A percentile compares a stretch with the other conserved stretches of the same genome.
Conservation (phyloP, 1,139 yeast species). For the Lodderomyces pseudojiufengensis region DNA sequence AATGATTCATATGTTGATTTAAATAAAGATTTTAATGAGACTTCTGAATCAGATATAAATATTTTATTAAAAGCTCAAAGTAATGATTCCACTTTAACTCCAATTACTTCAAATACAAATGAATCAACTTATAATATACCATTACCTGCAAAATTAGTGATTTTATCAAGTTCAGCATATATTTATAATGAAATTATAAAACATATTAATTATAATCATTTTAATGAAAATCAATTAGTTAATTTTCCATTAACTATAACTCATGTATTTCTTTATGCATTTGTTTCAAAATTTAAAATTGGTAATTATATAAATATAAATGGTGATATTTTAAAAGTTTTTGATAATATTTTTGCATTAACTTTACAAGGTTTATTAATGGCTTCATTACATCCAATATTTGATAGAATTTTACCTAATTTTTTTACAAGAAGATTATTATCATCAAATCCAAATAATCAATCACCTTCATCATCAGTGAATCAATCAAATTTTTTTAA, state of each 20-base stretch:
- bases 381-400: slow-evolving; percentile 59
- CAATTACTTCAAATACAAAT: not conserved
- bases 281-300: slow-evolving; percentile 27
- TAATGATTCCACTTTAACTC: not conserved
- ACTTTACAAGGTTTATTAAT: slow-evolving; percentile 55
- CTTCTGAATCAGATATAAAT: slow-evolving; percentile 10
- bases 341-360: slow-evolving; percentile 29
- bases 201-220: slow-evolving; percentile 50
- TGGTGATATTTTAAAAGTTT: slow-evolving; percentile 6
- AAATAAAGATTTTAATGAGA: slow-evolving; percentile 24
- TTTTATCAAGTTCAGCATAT: slow-evolving; percentile 45
- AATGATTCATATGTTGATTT: slow-evolving; percentile 33
- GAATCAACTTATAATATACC: slow-evolving; percentile 10
- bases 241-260: slow-evolving; percentile 35
- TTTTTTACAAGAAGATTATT: slow-evolving; percentile 25
- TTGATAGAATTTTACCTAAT: slow-evolving; percentile 50
- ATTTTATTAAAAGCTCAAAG: not conserved
- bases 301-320: slow-evolving; percentile 8
- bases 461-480: slow-evolving; percentile 12
- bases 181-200: slow-evolving; percentile 49
- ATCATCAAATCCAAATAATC: slow-evolving; percentile 27
- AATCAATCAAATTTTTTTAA: slow-evolving; percentile 27
- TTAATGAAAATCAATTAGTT: slow-evolving; percentile 28
- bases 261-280: slow-evolving; percentile 29
- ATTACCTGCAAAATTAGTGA: slow-evolving; percentile 21